Evolutionary conservation across 1,139 yeast genomes (phyloP), one percentile per base, ranked within the genome.

Genomic region (Nakaseomyces kungkrabaensis): DNA sequence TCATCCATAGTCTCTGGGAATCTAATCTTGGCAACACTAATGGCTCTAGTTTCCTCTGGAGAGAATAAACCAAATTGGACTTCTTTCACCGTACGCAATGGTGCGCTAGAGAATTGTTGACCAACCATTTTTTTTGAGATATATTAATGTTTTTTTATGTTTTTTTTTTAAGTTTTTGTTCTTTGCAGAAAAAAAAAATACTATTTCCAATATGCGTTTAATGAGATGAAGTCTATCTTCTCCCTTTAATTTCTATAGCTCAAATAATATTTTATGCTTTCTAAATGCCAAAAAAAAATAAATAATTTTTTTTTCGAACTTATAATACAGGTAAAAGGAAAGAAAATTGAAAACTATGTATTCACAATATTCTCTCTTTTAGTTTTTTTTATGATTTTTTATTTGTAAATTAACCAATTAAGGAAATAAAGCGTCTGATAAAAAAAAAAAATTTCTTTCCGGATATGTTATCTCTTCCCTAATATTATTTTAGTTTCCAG

Each of bases 1-100:
- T 90, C 97, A 69, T 94, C 98, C 95, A 92, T 92, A 25, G 97
- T 92, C 70, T 94, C 99, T 17, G 99, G 98, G 65, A 86, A 92
- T 71, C 90, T 97, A 63, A 92, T 88, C 68, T 92, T 90, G 46
- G 97, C 97, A 54, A 92, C 97, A 54, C 96, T 87, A 58, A 92
- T 88, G 48, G 97, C 97, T 71, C 96, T 79, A 56, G 89, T 82
- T 74, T 94, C 98, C 73, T 92, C 98, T 31, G 99, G 98, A 27
- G 97, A 89, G 58, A 94, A 81, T 63, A 94, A 82, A 55, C 99
- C 98, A 74, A 94, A 94, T 75, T 92, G 98, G 63, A 90, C 97
- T 76, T 92, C 98, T 72, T 89, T 92, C 57, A 92, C 90, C 46
- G 96, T 82, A 69, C 97, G 86, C 70, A 92, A 80, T 50, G 97